Evolutionary conservation across 257 asterid species (phyloP).

Genomic region (Solanum bukasovii): DNA sequence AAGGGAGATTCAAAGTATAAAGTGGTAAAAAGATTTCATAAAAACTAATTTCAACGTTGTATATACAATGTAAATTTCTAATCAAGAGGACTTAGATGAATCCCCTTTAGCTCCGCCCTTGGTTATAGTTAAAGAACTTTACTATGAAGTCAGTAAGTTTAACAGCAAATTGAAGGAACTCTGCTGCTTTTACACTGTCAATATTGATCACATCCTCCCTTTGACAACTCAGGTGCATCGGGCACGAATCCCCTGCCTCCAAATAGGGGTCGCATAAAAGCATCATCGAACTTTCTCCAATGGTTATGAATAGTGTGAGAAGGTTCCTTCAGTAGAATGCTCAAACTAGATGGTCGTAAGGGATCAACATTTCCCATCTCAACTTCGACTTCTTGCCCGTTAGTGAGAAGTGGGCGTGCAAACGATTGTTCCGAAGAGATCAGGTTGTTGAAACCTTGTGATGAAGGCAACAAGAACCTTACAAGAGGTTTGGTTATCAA

Average conservation of each 20-base stretch:
- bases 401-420: constrained; percentile 25
- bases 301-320: constrained; percentile 32
- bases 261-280: constrained; percentile 57
- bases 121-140: not conserved
- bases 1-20: not conserved
- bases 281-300: constrained; percentile 55
- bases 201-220: constrained; percentile 8
- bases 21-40: not conserved
- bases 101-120: not conserved
- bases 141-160: not conserved
- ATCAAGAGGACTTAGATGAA: not conserved
- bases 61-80: not conserved
- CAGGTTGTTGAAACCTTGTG: not conserved
- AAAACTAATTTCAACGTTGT: fast-evolving
- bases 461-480: constrained; percentile 32
- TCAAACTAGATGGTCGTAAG: constrained; percentile 21
- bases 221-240: constrained; percentile 4
- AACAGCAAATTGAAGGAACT: not conserved
- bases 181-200: not conserved
- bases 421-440: constrained; percentile 15
- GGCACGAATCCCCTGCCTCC: constrained; percentile 43
- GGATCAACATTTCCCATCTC: not conserved
- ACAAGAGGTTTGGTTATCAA: constrained; percentile 52
- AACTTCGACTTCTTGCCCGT: constrained; percentile 9
- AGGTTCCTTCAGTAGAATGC: constrained; percentile 41